phyloP scores from a whole-genome alignment of 352 stramenopile species.

The Phytopythium aichiense region DNA sequence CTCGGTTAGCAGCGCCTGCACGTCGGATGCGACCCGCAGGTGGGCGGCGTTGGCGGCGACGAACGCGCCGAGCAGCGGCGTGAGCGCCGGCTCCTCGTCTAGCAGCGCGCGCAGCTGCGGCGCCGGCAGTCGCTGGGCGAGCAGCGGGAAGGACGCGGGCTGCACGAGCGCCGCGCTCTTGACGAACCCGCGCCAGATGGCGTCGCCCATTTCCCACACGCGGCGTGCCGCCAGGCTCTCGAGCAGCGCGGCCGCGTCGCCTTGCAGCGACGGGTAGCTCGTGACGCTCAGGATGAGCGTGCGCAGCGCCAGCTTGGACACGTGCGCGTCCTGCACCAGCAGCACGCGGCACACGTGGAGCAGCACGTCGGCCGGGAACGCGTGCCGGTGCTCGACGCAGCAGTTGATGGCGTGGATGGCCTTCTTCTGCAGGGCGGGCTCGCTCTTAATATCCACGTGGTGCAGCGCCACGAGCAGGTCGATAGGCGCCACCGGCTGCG shows the following conservation, averaged over 20 bases:
- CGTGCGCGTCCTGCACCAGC: conserved; percentile 40
- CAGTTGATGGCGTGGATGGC: conserved; percentile 76
- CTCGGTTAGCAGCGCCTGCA: conserved; percentile 11
- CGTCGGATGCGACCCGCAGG: conserved; percentile 13
- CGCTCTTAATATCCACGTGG: conserved; percentile 67
- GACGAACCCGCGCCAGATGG: conserved; percentile 76
- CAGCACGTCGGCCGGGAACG: conserved; percentile 73
- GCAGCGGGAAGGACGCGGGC: conserved; percentile 60
- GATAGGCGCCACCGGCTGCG: conserved; percentile 56
- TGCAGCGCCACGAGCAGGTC: conserved; percentile 73
- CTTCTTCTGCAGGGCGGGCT: conserved; percentile 71
- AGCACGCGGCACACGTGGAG: conserved; percentile 63
- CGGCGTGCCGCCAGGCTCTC: conserved; percentile 42
- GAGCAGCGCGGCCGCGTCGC: conserved; percentile 56
- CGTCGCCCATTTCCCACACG: conserved; percentile 74
- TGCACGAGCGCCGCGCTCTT: conserved; percentile 75
- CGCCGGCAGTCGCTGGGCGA: conserved; percentile 53
- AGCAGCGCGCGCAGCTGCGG: conserved; percentile 44
- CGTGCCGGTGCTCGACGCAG: conserved; percentile 74
- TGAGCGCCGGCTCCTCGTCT: conserved; percentile 59
- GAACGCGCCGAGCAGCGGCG: conserved; percentile 38
- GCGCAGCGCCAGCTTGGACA: conserved; percentile 67
- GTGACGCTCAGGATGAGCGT: conserved; percentile 80
- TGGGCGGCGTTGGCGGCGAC: conserved; percentile 10
- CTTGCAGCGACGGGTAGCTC: conserved; percentile 58